Evolutionary conservation across 129 eudicot genomes (phyloP).

Genomic region (Erigeron canadensis): DNA sequence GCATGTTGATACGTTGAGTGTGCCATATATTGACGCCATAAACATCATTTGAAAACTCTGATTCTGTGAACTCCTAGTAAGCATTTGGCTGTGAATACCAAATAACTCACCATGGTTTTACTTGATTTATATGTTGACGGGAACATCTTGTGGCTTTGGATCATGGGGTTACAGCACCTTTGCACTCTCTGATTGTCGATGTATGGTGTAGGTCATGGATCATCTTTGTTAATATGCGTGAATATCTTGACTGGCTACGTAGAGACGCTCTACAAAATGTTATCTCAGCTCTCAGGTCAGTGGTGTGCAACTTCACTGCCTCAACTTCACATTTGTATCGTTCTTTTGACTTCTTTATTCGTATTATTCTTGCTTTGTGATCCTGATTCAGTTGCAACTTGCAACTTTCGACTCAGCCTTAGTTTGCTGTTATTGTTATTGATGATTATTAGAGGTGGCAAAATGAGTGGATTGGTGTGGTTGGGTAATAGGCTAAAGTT

Average conservation of each 20-base stretch:
- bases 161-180: slow-evolving; percentile 2
- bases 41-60: not conserved
- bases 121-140: not conserved
- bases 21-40: not conserved
- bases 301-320: slow-evolving; percentile 1
- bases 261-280: slow-evolving; percentile 83
- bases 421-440: not conserved
- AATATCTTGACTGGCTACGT: slow-evolving; percentile 91
- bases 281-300: slow-evolving; percentile 88
- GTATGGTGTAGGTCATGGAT: slow-evolving; percentile 80
- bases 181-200: slow-evolving; percentile 24
- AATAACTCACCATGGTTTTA: not conserved
- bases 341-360: slow-evolving; percentile 10
- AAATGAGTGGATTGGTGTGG: too few relatives aligned
- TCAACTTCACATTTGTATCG: not conserved
- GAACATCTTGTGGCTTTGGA: not conserved
- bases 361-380: not conserved
- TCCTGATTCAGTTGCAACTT: not conserved
- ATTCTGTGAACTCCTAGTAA: not conserved
- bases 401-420: not conserved
- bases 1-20: not conserved
- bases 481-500: too few relatives aligned
- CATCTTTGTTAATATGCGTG: slow-evolving; percentile 86
- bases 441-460: not conserved
- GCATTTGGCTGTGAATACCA: not conserved